Evolutionary conservation across 345 rosid genomes (phyloP).

Genomic region (Sonneratia alba): DNA sequence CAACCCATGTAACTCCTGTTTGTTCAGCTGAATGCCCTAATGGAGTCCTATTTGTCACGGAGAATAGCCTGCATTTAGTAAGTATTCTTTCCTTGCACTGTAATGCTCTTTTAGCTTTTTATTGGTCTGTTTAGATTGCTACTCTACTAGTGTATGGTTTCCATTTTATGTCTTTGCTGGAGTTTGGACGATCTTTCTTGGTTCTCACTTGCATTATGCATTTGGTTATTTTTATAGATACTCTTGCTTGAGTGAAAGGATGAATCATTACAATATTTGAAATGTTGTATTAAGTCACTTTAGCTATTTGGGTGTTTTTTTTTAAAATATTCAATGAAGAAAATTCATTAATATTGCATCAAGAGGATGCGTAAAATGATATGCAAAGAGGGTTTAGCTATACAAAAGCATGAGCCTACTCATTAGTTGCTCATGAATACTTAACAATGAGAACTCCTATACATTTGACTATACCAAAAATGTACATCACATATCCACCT

Average conservation of each 20-base stretch:
- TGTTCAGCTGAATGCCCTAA: constrained; percentile 84
- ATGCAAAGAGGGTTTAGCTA: no score
- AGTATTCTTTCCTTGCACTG: constrained; percentile 11
- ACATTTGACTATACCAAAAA: no score
- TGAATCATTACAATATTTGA: neutral
- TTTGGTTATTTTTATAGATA: neutral
- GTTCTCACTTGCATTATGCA: neutral
- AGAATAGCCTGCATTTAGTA: constrained; percentile 90
- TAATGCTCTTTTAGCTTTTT: neutral
- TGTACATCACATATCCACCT: no score
- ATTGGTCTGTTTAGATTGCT: constrained; percentile 1
- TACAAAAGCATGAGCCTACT: no score
- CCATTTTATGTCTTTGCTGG: neutral
- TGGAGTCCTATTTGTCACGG: constrained; percentile 90
- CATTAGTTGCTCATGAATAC: no score
- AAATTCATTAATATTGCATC: no score
- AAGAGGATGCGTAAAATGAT: no score
- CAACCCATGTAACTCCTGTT: constrained; percentile 94
- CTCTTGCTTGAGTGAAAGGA: neutral
- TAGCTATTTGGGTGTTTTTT: no score
- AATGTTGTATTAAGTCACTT: neutral
- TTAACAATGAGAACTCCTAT: no score
- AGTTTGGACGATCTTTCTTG: neutral
- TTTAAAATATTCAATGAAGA: no score
- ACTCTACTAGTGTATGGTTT: neutral